Conservation (phyloP, 129 eudicot genomes). For the Cynara cardunculus region DNA sequence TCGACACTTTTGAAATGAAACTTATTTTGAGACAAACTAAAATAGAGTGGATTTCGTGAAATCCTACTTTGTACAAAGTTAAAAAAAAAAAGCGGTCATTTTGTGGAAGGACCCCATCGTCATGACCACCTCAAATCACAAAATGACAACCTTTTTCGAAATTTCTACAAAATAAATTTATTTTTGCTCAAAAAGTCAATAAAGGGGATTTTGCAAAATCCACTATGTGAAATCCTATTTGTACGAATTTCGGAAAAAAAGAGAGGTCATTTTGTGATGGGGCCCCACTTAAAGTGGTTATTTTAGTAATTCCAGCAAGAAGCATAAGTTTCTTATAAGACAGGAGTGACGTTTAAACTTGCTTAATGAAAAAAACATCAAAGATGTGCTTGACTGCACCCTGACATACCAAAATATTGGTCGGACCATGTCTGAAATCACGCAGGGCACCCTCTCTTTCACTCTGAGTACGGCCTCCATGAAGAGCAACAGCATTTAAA, state of each 20-base stretch:
- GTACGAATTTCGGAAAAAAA: not conserved
- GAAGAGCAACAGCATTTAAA: conserved; percentile 78
- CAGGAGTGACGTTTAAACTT: not conserved
- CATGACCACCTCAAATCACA: not conserved
- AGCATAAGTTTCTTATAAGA: not conserved
- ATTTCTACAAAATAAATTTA: not conserved
- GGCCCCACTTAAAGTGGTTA: not conserved
- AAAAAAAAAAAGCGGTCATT: not conserved
- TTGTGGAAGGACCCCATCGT: not conserved
- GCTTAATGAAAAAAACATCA: not conserved
- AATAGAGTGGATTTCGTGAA: too few species aligned
- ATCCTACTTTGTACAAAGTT: not conserved
- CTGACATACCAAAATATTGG: conserved; percentile 59
- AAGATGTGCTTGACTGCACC: not conserved
- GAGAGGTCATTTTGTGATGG: not conserved
- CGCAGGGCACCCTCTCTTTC: conserved; percentile 82
- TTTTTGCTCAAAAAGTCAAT: too few species aligned
- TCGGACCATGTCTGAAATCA: conserved; percentile 86
- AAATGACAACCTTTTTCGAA: not conserved
- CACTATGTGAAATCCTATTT: not conserved
- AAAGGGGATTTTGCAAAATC: not conserved
- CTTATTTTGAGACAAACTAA: not conserved
- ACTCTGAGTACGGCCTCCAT: conserved; percentile 81
- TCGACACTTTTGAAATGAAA: not conserved
- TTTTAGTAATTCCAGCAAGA: not conserved